Percentiles rank a stretch among this genome's conserved stretches.
Evolutionary conservation across 164 flowering plant species (phyloP).

Genomic region (Taxillus chinensis): DNA sequence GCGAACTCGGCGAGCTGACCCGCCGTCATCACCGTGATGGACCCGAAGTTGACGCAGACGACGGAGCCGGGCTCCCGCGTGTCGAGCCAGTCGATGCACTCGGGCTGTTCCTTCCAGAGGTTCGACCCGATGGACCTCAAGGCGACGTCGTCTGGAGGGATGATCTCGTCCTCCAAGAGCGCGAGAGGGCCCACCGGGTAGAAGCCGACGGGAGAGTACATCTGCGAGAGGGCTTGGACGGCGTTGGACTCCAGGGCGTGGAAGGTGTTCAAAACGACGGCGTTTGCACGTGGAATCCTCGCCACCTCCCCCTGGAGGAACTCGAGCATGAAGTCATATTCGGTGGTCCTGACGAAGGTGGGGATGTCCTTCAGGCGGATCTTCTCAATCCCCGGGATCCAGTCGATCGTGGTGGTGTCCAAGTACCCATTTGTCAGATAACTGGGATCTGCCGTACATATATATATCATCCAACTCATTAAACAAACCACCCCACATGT

Average conservation of each 20-base stretch:
- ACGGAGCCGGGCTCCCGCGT: constrained; percentile 24
- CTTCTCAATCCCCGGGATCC: constrained; percentile 21
- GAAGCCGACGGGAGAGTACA: constrained; percentile 14
- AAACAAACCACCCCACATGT: too few relatives aligned
- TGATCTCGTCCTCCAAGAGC: constrained; percentile 7
- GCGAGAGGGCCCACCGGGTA: constrained; percentile 38
- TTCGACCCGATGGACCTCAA: constrained; percentile 18
- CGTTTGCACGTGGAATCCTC: constrained; percentile 12
- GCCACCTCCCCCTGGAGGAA: constrained; percentile 6
- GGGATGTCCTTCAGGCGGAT: constrained; percentile 22
- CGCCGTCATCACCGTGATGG: constrained; percentile 29
- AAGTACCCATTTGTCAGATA: constrained; percentile 20
- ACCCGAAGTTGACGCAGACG: constrained; percentile 46
- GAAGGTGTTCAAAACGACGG: constrained; percentile 32
- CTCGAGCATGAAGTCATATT: constrained; percentile 31
- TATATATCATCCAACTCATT: too few relatives aligned
- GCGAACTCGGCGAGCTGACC: constrained; percentile 36
- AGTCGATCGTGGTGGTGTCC: constrained; percentile 14
- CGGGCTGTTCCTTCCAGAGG: constrained; percentile 38
- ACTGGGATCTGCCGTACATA: constrained; percentile 14
- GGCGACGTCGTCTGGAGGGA: background rate
- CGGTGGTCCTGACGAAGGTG: constrained; percentile 18
- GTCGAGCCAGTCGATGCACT: constrained; percentile 46
- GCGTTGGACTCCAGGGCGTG: constrained; percentile 22
- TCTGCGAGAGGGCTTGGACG: constrained; percentile 12